These are phyloP conservation scores for Crithidia brevicula DNA, from an alignment of 208 protist species.

Conservation along the genomic window DNA sequence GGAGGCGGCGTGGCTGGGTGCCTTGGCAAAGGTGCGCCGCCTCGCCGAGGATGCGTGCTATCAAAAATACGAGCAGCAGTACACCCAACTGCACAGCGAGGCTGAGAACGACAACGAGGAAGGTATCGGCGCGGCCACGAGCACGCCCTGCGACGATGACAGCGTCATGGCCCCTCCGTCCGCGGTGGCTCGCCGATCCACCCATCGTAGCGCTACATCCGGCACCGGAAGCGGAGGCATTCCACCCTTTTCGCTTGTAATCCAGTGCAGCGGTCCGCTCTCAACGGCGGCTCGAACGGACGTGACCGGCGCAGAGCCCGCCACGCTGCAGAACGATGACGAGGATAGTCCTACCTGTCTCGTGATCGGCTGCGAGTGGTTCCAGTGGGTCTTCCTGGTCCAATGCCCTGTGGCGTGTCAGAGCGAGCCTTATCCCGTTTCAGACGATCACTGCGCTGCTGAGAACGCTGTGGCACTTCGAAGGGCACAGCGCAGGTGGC, in stretches of 20 bases:
- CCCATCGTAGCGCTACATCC: slow-evolving; percentile 5
- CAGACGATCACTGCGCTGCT: background rate
- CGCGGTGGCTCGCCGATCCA: slow-evolving; percentile 9
- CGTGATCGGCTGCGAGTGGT: slow-evolving; percentile 49
- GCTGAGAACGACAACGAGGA: slow-evolving; percentile 18
- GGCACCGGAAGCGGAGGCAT: slow-evolving; percentile 17
- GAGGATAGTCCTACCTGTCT: slow-evolving; percentile 10
- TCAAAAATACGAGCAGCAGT: slow-evolving; percentile 36
- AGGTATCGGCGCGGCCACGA: background rate
- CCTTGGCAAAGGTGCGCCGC: slow-evolving; percentile 14
- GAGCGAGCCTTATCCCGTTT: slow-evolving; percentile 25
- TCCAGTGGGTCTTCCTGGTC: slow-evolving; percentile 42
- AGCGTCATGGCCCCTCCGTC: slow-evolving; percentile 13
- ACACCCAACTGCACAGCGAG: slow-evolving; percentile 21
- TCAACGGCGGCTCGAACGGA: background rate
- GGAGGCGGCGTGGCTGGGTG: slow-evolving; percentile 14
- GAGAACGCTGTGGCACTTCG: background rate
- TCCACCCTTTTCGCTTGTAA: slow-evolving; percentile 44
- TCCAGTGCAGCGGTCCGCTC: slow-evolving; percentile 29
- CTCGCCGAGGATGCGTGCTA: slow-evolving; percentile 29
- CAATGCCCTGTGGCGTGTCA: slow-evolving; percentile 32
- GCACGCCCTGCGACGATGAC: slow-evolving; percentile 14
- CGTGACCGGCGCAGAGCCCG: background rate
- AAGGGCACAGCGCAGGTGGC: slow-evolving; percentile 27
- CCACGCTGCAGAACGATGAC: background rate